Base-by-base conservation (phyloP, 2,329 filamentous ascomycete genomes). In the Eutypella sp. region DNA sequence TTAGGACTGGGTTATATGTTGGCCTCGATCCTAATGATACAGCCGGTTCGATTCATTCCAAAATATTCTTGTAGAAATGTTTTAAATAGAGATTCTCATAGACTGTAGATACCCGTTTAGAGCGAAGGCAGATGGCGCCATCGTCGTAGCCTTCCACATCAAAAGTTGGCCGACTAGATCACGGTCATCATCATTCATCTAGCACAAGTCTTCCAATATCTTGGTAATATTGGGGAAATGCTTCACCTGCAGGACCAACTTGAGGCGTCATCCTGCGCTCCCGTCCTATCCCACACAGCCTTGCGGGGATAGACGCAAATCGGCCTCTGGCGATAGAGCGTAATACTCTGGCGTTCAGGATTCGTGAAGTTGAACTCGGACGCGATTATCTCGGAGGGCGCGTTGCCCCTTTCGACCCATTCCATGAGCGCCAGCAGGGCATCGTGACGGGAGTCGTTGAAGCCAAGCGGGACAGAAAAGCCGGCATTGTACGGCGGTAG, bases 281-380 rank as follows among this genome's bases (percentile, higher is more conserved):
- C 66, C 16, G 27, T 39, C 2, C 61, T 59, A 33, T 60, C 51
- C 55, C 65, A 70, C 56, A 19, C 62, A 51, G 64, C 54, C 10
- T 57, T 55, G 40, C 52, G 55, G 10, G 60, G 58, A 45, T 53
- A 66, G 41, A 57, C 56, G 51, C 74, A 76, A 41, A 76, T 57
- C 16, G 63, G 64, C 22, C 72, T 63, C 47, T 65, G 65, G 38
- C 70, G 69, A 37, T 66, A 56, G 8, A 73, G 52, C 2, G 64
- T 69, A 16, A 60, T 46, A 2, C 42, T 45, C 46, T 56, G 54
- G 1, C 24, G 8, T 18, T 52, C 49, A 5, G 23, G 19, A n/a
- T 58, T 57, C 9, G 57, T 59, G 25, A 56, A 57, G 18, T 56
- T 58, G 45, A 60, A 62, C 41, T 60, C 57, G 6, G 58, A 58